Base-by-base conservation (phyloP, 2,329 filamentous ascomycete genomes). In the Mollisiaceae sp. region DNA sequence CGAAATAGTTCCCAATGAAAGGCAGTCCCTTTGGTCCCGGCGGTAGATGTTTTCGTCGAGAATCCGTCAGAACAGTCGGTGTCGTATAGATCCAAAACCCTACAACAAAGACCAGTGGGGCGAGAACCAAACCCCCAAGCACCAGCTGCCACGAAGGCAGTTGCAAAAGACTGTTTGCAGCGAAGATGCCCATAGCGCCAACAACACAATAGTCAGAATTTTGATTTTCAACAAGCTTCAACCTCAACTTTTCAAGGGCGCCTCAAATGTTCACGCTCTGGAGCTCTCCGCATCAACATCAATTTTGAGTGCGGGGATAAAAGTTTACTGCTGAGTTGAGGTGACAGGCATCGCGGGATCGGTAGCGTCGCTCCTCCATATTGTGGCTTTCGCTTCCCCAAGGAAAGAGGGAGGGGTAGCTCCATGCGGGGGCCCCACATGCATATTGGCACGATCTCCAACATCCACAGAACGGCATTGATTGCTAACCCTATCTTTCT, bases 21-120 rank as follows among this genome's bases (percentile, higher is more conserved):
- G 79, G 78, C 2, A 79, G 73, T 1, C 78, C 79, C 61, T 69
- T 72, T 0, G 78, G 78, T 2, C 78, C 78, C 8, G 78, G 78
- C 8, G 78, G 78, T 0, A 79, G 73, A 57, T 78, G 72, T 59
- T 65, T 65, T 18, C 72, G 57, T 54, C 72, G 68, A 43, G 54
- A 63, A 56, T 74, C 72, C n/a, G 67, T 67, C 15, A 71, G 59
- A 27, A 64, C 15, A 20, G 57, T 69, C 14, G 69, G 67, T 20
- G 69, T 69, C 15, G 65, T 65, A 20, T 43, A 71, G n/a, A 71
- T 56, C 24, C 66, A 71, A 24, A 71, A 69, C 1, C 24, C n/a
- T 1, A 71, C 56, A 35, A 71, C 45, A 2, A 63, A 39, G 9
- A 59, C 22, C 1, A 58, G 39, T 9, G 68, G 68, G 24, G 59